Conservation (phyloP, 371 early-diverging fungal genomes). For the Actinomucor elegans region DNA sequence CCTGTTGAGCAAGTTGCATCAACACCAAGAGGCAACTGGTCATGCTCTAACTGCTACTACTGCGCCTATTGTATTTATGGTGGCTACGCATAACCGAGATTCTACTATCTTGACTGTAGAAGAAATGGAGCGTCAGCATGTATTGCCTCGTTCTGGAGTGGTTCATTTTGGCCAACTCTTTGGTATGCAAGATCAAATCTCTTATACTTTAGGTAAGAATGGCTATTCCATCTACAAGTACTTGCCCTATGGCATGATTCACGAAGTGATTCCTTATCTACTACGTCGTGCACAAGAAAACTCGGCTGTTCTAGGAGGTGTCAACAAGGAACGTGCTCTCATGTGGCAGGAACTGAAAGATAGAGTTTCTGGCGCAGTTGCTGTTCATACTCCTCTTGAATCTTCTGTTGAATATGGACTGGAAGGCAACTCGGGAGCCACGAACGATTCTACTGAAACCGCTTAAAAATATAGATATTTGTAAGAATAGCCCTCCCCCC, state of each 20-base stretch:
- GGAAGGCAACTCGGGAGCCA: neutral
- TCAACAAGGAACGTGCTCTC: conserved; percentile 40
- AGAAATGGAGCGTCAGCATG: conserved; percentile 60
- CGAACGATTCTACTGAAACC: conserved; percentile 3
- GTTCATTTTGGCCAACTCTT: conserved; percentile 93
- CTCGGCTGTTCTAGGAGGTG: conserved; percentile 65
- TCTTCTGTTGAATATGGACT: neutral
- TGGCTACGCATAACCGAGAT: conserved; percentile 90
- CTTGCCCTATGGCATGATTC: conserved; percentile 81
- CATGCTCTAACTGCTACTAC: conserved; percentile 31
- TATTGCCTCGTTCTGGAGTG: conserved; percentile 56
- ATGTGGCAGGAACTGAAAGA: conserved; percentile 54
- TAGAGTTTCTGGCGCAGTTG: conserved; percentile 16
- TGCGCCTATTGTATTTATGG: conserved; percentile 70
- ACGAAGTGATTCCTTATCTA: conserved; percentile 92
- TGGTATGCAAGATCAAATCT: conserved; percentile 85
- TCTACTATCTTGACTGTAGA: conserved; percentile 68
- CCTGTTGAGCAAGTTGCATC: conserved; percentile 58
- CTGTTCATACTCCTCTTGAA: conserved; percentile 3
- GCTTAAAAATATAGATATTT: neutral
- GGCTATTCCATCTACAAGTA: conserved; percentile 88
- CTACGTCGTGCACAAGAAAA: conserved; percentile 96
- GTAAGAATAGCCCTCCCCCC: neutral
- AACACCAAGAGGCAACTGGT: conserved; percentile 24
- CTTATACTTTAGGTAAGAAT: conserved; percentile 71